Evolutionary conservation across 495 filamentous ascomycete genomes (phyloP).

Genomic region (Penicillium egyptiacum): DNA sequence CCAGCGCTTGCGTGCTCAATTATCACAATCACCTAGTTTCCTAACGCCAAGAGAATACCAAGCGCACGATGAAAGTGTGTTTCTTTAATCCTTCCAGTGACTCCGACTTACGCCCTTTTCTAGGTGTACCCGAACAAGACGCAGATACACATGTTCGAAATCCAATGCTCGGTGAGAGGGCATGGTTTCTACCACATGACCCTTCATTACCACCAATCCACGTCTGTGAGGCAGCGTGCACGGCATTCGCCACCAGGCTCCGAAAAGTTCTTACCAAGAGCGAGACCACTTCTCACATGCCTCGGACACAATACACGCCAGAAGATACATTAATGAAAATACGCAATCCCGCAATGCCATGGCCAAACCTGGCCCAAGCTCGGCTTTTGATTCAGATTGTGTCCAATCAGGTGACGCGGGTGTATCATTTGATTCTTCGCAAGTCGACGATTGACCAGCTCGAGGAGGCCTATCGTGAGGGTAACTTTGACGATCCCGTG

Average conservation of each 20-base stretch:
- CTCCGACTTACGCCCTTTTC: neutral
- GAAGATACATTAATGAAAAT: conserved; percentile 26
- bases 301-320: conserved; percentile 30
- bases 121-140: conserved; percentile 11
- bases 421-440: conserved; percentile 33
- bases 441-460: conserved; percentile 29
- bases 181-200: conserved; percentile 37
- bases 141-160: conserved; percentile 27
- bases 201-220: conserved; percentile 32
- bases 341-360: conserved; percentile 17
- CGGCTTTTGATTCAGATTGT: conserved; percentile 28
- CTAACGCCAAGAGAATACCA: neutral
- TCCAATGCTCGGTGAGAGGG: conserved; percentile 32
- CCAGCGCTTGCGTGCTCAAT: conserved; percentile 21
- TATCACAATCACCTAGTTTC: conserved; percentile 16
- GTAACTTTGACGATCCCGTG: conserved; percentile 22
- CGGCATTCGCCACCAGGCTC: conserved; percentile 37
- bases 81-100: neutral
- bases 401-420: conserved; percentile 29
- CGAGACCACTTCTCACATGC: conserved; percentile 25
- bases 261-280: conserved; percentile 31
- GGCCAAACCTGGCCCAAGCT: conserved; percentile 29
- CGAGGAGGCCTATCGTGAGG: conserved; percentile 21
- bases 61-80: conserved; percentile 6
- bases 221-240: conserved; percentile 37